phyloP scores from a whole-genome alignment of 305 asterid genomes.

The Solanum hybrid region DNA sequence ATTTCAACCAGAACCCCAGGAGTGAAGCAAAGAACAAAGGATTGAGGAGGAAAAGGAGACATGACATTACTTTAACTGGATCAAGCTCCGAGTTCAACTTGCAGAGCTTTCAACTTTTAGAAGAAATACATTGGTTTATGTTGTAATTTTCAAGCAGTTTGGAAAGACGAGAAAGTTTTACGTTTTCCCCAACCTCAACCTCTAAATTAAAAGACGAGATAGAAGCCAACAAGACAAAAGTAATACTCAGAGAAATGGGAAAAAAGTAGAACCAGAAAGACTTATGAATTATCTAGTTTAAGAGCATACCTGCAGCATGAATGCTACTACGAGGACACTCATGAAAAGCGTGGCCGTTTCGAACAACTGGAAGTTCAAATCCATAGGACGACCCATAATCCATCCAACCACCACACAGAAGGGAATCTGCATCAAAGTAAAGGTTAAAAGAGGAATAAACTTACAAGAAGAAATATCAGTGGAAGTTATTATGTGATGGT shows the following conservation, averaged over 20 bases:
- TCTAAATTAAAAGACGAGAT: not conserved
- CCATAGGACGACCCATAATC: too few relatives aligned
- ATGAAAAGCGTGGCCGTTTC: too few relatives aligned
- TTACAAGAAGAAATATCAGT: not conserved
- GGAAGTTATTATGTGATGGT: not conserved
- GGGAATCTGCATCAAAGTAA: conserved; percentile 20
- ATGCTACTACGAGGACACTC: too few relatives aligned
- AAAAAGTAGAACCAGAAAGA: not conserved
- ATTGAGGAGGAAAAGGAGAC: not conserved
- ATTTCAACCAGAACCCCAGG: not conserved
- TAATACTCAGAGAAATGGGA: not conserved
- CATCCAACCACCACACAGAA: too few relatives aligned
- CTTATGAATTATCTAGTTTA: not conserved
- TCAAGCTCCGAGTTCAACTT: not conserved
- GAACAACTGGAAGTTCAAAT: too few relatives aligned
- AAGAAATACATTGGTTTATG: not conserved
- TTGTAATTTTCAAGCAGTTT: not conserved
- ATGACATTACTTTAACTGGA: not conserved
- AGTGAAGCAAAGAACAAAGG: not conserved
- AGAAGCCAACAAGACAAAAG: not conserved
- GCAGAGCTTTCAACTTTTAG: not conserved
- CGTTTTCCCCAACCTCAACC: not conserved
- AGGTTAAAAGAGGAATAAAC: not conserved
- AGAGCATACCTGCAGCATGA: not conserved
- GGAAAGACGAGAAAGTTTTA: not conserved